phyloP scores from a whole-genome alignment of 1,284 basidiomycete species.

The Porogramme epimiltina region DNA sequence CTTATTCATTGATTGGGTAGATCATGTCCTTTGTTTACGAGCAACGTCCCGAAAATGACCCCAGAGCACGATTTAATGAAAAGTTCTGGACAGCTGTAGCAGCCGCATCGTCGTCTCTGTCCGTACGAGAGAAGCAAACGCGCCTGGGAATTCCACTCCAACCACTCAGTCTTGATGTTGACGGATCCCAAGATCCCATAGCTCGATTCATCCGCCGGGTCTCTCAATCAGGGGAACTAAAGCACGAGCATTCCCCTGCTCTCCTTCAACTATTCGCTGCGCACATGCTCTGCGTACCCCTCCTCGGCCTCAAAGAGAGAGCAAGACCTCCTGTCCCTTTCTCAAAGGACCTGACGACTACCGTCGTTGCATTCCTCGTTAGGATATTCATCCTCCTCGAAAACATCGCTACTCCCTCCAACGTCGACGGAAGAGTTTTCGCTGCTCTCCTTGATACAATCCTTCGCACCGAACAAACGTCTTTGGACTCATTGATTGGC shows the following conservation, averaged over 20 bases:
- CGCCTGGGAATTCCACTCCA: background rate
- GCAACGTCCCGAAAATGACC: slow-evolving; percentile 30
- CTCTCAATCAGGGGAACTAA: background rate
- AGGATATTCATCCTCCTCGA: slow-evolving; percentile 36
- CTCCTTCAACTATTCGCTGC: slow-evolving; percentile 33
- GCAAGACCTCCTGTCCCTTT: slow-evolving; percentile 37
- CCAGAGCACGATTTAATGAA: slow-evolving; percentile 11
- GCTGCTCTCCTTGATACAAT: slow-evolving; percentile 40
- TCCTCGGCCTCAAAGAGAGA: slow-evolving; percentile 45
- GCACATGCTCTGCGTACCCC: slow-evolving; percentile 46
- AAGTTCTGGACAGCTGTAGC: slow-evolving; percentile 25
- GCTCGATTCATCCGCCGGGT: background rate
- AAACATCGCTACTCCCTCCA: slow-evolving; percentile 22
- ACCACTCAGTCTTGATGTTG: slow-evolving; percentile 5
- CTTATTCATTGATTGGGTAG: slow-evolving; percentile 28
- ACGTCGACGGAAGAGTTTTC: slow-evolving; percentile 55
- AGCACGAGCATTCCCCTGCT: slow-evolving; percentile 3
- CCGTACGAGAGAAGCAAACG: slow-evolving; percentile 9
- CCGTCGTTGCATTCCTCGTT: slow-evolving; percentile 43
- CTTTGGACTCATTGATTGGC: slow-evolving; percentile 35
- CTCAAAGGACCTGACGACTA: slow-evolving; percentile 27
- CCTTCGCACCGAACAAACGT: slow-evolving; percentile 22
- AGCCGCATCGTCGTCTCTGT: slow-evolving; percentile 13
- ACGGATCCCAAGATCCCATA: slow-evolving; percentile 6
- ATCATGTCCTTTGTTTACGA: slow-evolving; percentile 50